These are phyloP conservation scores for Ganoderma multipileum DNA, from an alignment of 1,284 basidiomycete genomes.

Conservation along the genomic window DNA sequence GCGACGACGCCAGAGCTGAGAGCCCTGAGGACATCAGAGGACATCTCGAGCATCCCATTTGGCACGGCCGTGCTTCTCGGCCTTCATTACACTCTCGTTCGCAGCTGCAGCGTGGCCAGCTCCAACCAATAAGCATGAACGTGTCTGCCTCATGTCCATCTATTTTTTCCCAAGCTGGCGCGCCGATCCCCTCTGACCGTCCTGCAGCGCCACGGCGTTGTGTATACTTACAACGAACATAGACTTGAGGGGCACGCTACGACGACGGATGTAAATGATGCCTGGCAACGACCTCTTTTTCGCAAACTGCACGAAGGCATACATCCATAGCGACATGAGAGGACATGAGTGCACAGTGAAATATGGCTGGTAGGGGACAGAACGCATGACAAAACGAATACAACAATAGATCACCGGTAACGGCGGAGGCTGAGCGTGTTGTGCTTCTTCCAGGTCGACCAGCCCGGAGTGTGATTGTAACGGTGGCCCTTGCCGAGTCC, in stretches of 20 bases:
- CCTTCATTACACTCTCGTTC: constrained; percentile 1
- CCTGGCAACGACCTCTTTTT: constrained; percentile 31
- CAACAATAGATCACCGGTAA: constrained; percentile 80
- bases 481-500: constrained; percentile 96
- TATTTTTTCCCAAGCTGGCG: constrained; percentile 3
- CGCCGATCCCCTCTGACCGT: not conserved
- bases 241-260: constrained; percentile 1
- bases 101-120: constrained; percentile 13
- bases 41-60: not conserved
- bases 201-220: constrained; percentile 7
- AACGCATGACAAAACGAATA: constrained; percentile 38
- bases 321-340: constrained; percentile 42
- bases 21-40: not conserved
- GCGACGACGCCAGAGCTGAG: not conserved
- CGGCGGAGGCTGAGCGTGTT: constrained; percentile 98
- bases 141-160: constrained; percentile 24
- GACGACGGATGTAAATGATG: constrained; percentile 11
- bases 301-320: constrained; percentile 38
- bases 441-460: constrained; percentile 96
- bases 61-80: not conserved
- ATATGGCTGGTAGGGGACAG: constrained; percentile 28
- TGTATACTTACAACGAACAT: constrained; percentile 16
- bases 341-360: constrained; percentile 38
- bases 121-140: constrained; percentile 18
- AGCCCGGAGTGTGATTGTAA: constrained; percentile 93